Conservation (phyloP, 2,329 filamentous ascomycete genomes). For the Cercospora beticola region DNA sequence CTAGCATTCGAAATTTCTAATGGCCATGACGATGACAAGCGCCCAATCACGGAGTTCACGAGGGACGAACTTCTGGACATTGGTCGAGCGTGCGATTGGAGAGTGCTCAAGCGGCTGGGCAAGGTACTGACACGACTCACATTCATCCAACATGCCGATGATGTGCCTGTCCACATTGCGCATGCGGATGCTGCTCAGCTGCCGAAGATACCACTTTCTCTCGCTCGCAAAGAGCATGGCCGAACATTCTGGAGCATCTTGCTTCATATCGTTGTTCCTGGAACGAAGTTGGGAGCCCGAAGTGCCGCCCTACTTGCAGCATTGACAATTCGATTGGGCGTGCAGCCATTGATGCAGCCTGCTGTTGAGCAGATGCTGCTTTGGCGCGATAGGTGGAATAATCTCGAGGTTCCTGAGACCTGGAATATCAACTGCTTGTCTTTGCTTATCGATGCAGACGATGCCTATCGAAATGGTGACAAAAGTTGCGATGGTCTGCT, state of each 20-base stretch:
- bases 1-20: neutral
- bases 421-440: constrained; percentile 21
- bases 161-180: constrained; percentile 15
- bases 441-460: constrained; percentile 20
- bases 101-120: constrained; percentile 14
- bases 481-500: neutral
- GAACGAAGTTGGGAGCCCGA: constrained; percentile 16
- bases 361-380: constrained; percentile 13
- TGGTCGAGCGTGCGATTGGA: constrained; percentile 16
- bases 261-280: constrained; percentile 22
- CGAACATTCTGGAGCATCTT: constrained; percentile 19
- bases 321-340: constrained; percentile 16
- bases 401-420: constrained; percentile 19
- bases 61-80: constrained; percentile 21
- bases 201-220: constrained; percentile 16
- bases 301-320: constrained; percentile 16
- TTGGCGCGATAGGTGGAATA: constrained; percentile 18
- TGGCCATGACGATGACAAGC: constrained; percentile 5
- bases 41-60: constrained; percentile 16
- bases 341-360: constrained; percentile 13
- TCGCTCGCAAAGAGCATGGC: constrained; percentile 10
- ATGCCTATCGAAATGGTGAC: constrained; percentile 2
- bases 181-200: constrained; percentile 5
- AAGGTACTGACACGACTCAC: constrained; percentile 19
- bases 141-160: constrained; percentile 11